Evolutionary conservation across 129 eudicot species (phyloP).

Genomic region (Erigeron canadensis): DNA sequence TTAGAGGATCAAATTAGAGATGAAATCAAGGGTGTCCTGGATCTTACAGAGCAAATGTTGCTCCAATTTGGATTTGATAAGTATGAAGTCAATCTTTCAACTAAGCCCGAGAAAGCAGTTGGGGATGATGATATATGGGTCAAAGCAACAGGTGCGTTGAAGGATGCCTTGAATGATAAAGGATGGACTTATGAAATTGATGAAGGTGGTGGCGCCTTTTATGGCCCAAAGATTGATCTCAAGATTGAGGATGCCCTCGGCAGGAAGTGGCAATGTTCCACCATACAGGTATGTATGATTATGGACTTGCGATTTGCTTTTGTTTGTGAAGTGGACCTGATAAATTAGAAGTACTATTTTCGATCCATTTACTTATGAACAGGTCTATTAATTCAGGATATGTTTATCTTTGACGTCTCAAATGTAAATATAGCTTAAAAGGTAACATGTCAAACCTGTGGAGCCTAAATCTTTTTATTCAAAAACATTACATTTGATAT

Average conservation of each 20-base stretch:
- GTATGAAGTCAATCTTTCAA: constrained; percentile 94
- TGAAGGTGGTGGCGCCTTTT: constrained; percentile 98
- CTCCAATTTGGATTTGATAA: constrained; percentile 88
- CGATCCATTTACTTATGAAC: not conserved
- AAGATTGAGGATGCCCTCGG: constrained; percentile 98
- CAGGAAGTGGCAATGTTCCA: constrained; percentile 98
- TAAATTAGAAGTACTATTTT: no score
- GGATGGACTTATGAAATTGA: constrained; percentile 91
- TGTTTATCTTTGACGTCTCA: not conserved
- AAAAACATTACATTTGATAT: no score
- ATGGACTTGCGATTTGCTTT: constrained; percentile 1
- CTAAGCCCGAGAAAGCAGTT: constrained; percentile 89
- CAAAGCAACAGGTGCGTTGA: constrained; percentile 86
- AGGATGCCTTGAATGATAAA: constrained; percentile 89
- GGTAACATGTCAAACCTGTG: not conserved
- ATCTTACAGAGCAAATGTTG: constrained; percentile 90
- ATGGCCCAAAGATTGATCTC: constrained; percentile 98
- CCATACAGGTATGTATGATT: constrained; percentile 60
- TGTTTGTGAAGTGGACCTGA: not conserved
- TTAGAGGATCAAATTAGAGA: constrained; percentile 93
- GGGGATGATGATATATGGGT: constrained; percentile 95
- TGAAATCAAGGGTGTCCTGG: constrained; percentile 95
- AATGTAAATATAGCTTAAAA: not conserved
- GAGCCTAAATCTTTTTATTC: no score
- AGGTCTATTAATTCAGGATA: not conserved